Evolutionary conservation across 1,284 basidiomycete species (phyloP), one percentile per base, ranked within the genome.

Genomic region (Lentinus polychrous): DNA sequence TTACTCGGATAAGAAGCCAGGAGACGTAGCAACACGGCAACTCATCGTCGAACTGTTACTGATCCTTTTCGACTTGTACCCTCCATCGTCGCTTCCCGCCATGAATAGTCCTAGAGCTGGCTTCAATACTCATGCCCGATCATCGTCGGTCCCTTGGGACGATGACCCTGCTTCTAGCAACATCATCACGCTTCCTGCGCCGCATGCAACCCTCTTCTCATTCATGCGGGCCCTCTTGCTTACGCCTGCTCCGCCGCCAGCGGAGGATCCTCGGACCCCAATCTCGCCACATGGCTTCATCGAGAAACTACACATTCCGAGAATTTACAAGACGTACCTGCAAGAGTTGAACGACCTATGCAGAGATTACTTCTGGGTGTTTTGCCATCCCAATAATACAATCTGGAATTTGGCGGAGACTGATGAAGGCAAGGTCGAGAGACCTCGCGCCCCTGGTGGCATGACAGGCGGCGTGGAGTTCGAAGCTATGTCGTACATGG

Each of bases 381-480:
- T 98, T 69, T 98, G 95, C 63, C 96, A 99, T 64, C 86, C 88
- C 2, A 86, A 86, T 59, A 99, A 99, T 61, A 81, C 83, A 0
- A 83, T 95, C 40, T 97, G 94, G 94, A 73, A 83, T 14, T 69
- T 94, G 22, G 68, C 75, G 4, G 85, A 93, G 57, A 83, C 91
- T 0, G 88, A 97, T 59, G 85, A 91, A 61, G 78, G 72, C 1
- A 79, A 80, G 48, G 91, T 94, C 3, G 91, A 94, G 66, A 88
- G 85, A 58, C 96, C 95, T 2, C 80, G 91, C 33, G 95, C 96
- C 2, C 95, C 96, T 0, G 92, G 93, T 6, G 95, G 95, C 6
- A 97, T 98, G 82, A 98, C 96, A 0, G 96, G 95, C 7, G 95
- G 96, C 8, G 96, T 99, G 8, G 95, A 98, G 64, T 94, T 87